A percentile compares a stretch with the other conserved stretches of the same genome.
These are phyloP conservation scores for Eurotiales sp. DNA, from an alignment of 2,329 filamentous ascomycete species.

Conservation along the genomic window DNA sequence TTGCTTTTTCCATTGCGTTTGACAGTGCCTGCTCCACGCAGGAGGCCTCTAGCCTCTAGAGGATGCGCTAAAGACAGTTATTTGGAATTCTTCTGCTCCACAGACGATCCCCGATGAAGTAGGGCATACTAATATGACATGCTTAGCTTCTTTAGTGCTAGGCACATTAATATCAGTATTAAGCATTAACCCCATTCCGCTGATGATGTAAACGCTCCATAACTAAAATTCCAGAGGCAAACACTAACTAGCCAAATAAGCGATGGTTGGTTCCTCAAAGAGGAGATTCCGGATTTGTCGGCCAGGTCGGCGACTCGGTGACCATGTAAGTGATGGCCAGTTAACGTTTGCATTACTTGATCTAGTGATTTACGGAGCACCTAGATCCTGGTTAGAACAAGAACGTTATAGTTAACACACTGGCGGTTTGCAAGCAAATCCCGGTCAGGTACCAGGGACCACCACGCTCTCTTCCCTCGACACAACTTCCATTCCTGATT, in stretches of 20 bases:
- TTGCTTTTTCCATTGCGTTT: not conserved
- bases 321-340: not conserved
- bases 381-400: not conserved
- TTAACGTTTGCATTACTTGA: not conserved
- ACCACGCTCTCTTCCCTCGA: not conserved
- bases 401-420: no score
- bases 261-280: no score
- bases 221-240: no score
- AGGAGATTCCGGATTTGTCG: not conserved
- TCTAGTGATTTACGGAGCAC: not conserved
- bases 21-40: not conserved
- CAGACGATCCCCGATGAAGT: not conserved
- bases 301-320: slow-evolving; percentile 6
- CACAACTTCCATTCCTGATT: no score
- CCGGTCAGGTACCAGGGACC: not conserved
- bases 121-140: not conserved
- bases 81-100: slow-evolving; percentile 10
- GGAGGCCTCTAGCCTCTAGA: not conserved
- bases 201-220: no score
- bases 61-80: slow-evolving; percentile 2
- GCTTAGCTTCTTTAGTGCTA: not conserved
- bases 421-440: not conserved
- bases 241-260: not conserved
- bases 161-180: not conserved
- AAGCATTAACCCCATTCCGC: not conserved